Evolutionary conservation across 495 filamentous ascomycete species (phyloP).

Genomic region (Staphylotrichum longicolle): DNA sequence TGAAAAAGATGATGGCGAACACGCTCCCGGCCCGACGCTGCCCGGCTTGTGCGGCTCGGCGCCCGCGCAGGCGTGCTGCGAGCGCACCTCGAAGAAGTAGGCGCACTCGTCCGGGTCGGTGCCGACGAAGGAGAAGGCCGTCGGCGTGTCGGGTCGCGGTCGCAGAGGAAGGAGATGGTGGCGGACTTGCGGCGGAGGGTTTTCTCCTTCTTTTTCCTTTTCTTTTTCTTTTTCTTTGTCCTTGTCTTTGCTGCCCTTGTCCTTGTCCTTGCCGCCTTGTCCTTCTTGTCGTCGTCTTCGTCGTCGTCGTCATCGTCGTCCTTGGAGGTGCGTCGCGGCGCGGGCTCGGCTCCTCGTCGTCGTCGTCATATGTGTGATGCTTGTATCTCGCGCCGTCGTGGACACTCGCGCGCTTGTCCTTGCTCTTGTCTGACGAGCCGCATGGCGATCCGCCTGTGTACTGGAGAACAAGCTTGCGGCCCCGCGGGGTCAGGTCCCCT

Average conservation of each 20-base stretch:
- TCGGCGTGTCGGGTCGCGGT: slow-evolving; percentile 62
- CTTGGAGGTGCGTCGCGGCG: slow-evolving; percentile 12
- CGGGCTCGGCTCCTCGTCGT: slow-evolving; percentile 6
- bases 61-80: slow-evolving; percentile 73
- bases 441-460: slow-evolving; percentile 90
- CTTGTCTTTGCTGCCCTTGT: slow-evolving; percentile 37
- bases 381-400: slow-evolving; percentile 39
- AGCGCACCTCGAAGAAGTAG: slow-evolving; percentile 97
- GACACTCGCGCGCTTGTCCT: slow-evolving; percentile 29
- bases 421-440: slow-evolving; percentile 37
- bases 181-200: slow-evolving; percentile 69
- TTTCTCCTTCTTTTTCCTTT: slow-evolving; percentile 40
- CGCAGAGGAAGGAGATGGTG: slow-evolving; percentile 90
- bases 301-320: slow-evolving; percentile 42
- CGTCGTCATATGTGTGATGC: slow-evolving; percentile 41
- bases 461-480: slow-evolving; percentile 86
- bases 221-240: slow-evolving; percentile 38
- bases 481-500: slow-evolving; percentile 67
- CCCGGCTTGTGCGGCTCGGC: slow-evolving; percentile 57
- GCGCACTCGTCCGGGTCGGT: slow-evolving; percentile 81
- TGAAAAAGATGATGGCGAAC: slow-evolving; percentile 86
- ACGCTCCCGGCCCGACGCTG: slow-evolving; percentile 80
- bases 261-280: slow-evolving; percentile 35
- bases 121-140: slow-evolving; percentile 77
- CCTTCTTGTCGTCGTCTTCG: slow-evolving; percentile 41